These are phyloP conservation scores for Ophiostoma australiae DNA, from an alignment of 2,329 filamentous ascomycete genomes.

Conservation along the genomic window DNA sequence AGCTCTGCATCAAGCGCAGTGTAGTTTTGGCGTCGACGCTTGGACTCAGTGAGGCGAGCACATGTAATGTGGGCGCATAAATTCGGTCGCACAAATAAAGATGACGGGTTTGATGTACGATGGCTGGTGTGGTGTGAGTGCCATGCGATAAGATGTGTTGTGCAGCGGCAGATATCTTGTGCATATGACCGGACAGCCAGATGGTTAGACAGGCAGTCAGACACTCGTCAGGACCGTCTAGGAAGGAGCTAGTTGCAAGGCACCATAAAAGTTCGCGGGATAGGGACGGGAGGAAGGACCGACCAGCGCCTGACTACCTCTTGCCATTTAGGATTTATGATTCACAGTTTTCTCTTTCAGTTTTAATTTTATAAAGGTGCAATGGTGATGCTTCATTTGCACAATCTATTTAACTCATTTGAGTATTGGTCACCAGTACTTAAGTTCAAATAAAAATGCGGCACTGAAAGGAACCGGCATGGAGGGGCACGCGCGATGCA, in stretches of 20 bases:
- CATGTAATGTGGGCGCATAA: neutral
- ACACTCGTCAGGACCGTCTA: neutral
- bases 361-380: neutral
- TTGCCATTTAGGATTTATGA: neutral
- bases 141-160: neutral
- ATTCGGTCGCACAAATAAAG: neutral
- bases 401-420: neutral
- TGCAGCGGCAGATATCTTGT: neutral
- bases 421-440: neutral
- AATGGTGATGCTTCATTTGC: neutral
- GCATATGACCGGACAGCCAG: neutral
- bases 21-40: neutral
- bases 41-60: neutral
- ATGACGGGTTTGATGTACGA: neutral
- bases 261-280: neutral
- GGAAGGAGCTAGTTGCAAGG: neutral
- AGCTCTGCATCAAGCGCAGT: neutral
- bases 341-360: neutral
- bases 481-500: constrained; percentile 10
- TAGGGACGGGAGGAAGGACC: neutral
- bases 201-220: neutral
- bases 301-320: neutral
- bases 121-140: neutral
- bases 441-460: neutral
- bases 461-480: neutral